Conservation (phyloP, 2,329 filamentous ascomycete species). For the Beauveria medogensis region DNA sequence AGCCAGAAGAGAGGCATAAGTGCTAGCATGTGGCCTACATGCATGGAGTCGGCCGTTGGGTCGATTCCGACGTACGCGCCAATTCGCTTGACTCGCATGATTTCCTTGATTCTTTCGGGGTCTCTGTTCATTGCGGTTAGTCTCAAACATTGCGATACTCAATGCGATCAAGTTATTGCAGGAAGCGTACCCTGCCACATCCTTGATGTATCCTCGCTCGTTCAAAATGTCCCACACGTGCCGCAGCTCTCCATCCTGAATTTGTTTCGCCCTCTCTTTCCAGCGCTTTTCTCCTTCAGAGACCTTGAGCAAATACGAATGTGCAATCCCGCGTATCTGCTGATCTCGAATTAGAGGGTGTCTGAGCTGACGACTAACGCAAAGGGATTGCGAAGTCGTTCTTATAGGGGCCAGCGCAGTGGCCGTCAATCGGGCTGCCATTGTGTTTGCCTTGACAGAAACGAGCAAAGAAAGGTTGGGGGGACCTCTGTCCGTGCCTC, state of each 20-base stretch:
- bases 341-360: slow-evolving; percentile 17
- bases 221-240: slow-evolving; percentile 58
- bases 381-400: slow-evolving; percentile 19
- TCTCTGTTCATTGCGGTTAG: slow-evolving; percentile 24
- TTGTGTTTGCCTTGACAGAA: slow-evolving; percentile 10
- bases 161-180: background rate
- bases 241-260: slow-evolving; percentile 40
- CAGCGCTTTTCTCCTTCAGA: slow-evolving; percentile 37
- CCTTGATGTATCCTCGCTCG: slow-evolving; percentile 65
- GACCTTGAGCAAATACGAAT: slow-evolving; percentile 36
- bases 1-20: slow-evolving; percentile 82
- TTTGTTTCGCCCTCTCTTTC: slow-evolving; percentile 37
- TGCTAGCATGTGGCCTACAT: slow-evolving; percentile 72
- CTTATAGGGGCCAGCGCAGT: slow-evolving; percentile 19
- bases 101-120: slow-evolving; percentile 47
- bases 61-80: slow-evolving; percentile 77
- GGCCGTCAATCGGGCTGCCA: slow-evolving; percentile 21
- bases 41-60: slow-evolving; percentile 70
- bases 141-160: background rate
- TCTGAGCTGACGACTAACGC: slow-evolving; percentile 16
- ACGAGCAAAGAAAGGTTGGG: background rate
- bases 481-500: too few relatives aligned
- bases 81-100: slow-evolving; percentile 58
- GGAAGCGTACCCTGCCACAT: slow-evolving; percentile 58
- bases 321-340: slow-evolving; percentile 29